These are phyloP conservation scores for Lathyrus tuberosus DNA, from an alignment of 306 rosid species.

Conservation along the genomic window DNA sequence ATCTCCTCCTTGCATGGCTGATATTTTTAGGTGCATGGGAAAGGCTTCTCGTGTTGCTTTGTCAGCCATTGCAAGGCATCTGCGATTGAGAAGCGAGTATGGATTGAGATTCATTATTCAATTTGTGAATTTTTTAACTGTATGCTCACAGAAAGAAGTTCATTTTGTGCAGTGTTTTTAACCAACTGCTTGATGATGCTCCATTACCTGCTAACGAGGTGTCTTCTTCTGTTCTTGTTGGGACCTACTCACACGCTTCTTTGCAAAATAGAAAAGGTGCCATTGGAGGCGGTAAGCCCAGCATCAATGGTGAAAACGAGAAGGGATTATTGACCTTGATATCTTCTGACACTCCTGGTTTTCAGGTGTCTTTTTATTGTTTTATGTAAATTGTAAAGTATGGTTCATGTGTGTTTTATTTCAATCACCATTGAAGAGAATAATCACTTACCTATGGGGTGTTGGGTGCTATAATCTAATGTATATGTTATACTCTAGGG, in stretches of 20 bases:
- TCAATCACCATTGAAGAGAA: conserved; percentile 4
- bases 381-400: conserved; percentile 37
- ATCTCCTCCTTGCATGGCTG: conserved; percentile 95
- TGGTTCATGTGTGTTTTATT: conserved; percentile 19
- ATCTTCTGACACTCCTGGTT: conserved; percentile 86
- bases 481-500: conserved; percentile 8
- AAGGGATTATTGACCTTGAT: conserved; percentile 91
- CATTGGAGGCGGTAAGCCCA: conserved; percentile 81
- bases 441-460: neutral
- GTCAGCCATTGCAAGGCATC: conserved; percentile 87
- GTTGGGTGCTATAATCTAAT: neutral
- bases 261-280: conserved; percentile 76
- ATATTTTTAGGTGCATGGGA: conserved; percentile 91
- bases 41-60: conserved; percentile 81
- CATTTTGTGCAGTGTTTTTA: conserved; percentile 74
- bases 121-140: neutral
- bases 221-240: conserved; percentile 92
- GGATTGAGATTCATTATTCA: conserved; percentile 40
- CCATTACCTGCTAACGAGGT: conserved; percentile 87
- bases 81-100: conserved; percentile 96
- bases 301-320: conserved; percentile 77
- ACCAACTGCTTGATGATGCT: conserved; percentile 89
- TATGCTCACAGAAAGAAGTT: conserved; percentile 33
- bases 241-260: conserved; percentile 59
- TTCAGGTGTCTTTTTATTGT: conserved; percentile 68